A percentile compares a stretch with the other conserved stretches of the same genome.
phyloP scores from a whole-genome alignment of 2,329 filamentous ascomycete genomes.

The Cercospora beticola region DNA sequence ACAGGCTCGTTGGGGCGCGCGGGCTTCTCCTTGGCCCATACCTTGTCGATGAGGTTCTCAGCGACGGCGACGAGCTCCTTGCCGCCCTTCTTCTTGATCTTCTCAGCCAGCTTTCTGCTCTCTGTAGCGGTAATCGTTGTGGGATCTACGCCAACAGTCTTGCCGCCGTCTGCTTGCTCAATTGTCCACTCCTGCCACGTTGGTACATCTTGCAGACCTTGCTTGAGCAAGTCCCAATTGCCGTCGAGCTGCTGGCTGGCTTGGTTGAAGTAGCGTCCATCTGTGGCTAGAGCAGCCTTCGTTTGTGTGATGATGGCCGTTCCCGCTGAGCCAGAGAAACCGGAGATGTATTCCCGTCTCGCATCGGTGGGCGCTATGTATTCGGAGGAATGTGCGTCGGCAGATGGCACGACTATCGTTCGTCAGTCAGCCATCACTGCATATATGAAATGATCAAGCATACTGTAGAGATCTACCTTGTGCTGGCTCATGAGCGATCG shows the following conservation, averaged over 20 bases:
- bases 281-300: constrained; percentile 87
- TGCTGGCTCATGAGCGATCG: constrained; percentile 83
- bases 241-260: constrained; percentile 83
- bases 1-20: constrained; percentile 73
- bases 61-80: constrained; percentile 71
- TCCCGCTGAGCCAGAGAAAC: constrained; percentile 92
- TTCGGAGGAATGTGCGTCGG: constrained; percentile 96
- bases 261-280: constrained; percentile 98
- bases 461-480: constrained; percentile 91
- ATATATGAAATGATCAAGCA: constrained; percentile 15
- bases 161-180: constrained; percentile 79
- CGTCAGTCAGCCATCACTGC: constrained; percentile 41
- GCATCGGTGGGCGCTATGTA: constrained; percentile 97
- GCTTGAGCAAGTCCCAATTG: constrained; percentile 91
- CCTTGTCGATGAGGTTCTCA: constrained; percentile 82
- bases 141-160: constrained; percentile 87
- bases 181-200: constrained; percentile 97
- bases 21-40: constrained; percentile 80
- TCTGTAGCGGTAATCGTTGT: constrained; percentile 75
- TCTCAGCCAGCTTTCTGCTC: constrained; percentile 75
- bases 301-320: constrained; percentile 84
- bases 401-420: constrained; percentile 79
- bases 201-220: constrained; percentile 87
- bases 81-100: constrained; percentile 83
- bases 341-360: constrained; percentile 85